A percentile compares a stretch with the other conserved stretches of the same genome.
These are phyloP conservation scores for Streptanthus diversifolius DNA, from an alignment of 345 rosid genomes.

Conservation along the genomic window DNA sequence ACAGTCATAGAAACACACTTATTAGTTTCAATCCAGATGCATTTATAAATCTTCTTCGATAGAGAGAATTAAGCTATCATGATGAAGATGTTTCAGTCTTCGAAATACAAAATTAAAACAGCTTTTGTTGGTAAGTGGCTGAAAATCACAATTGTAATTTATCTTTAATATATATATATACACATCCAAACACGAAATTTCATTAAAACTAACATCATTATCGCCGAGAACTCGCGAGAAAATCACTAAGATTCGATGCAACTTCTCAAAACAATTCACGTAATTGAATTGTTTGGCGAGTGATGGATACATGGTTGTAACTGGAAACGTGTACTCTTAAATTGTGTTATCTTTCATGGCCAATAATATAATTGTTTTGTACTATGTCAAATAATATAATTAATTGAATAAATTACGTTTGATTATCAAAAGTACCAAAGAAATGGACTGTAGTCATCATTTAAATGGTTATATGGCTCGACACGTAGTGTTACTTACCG, in stretches of 20 bases:
- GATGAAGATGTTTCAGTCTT: neutral
- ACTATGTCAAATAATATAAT: neutral
- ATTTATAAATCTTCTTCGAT: neutral
- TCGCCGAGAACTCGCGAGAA: neutral
- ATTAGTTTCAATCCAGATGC: neutral
- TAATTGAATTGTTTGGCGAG: neutral
- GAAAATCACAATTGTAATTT: neutral
- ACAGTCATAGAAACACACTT: neutral
- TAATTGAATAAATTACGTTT: neutral
- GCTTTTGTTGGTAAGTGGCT: neutral
- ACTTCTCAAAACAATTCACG: conserved; percentile 1
- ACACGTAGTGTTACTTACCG: conserved; percentile 25
- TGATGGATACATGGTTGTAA: conserved; percentile 21
- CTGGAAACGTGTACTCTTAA: conserved; percentile 24
- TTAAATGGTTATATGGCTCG: conserved; percentile 21
- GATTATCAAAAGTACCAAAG: conserved; percentile 21
- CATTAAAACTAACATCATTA: neutral
- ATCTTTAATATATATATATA: no score
- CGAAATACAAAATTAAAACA: neutral
- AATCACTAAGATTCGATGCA: conserved; percentile 2
- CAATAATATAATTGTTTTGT: no score
- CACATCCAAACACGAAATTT: no score
- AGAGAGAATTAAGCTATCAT: neutral
- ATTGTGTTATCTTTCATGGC: conserved; percentile 6
- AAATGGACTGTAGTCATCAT: conserved; percentile 23